Conservation (phyloP, 371 early-diverging fungal species). For the Apophysomyces elegans region DNA sequence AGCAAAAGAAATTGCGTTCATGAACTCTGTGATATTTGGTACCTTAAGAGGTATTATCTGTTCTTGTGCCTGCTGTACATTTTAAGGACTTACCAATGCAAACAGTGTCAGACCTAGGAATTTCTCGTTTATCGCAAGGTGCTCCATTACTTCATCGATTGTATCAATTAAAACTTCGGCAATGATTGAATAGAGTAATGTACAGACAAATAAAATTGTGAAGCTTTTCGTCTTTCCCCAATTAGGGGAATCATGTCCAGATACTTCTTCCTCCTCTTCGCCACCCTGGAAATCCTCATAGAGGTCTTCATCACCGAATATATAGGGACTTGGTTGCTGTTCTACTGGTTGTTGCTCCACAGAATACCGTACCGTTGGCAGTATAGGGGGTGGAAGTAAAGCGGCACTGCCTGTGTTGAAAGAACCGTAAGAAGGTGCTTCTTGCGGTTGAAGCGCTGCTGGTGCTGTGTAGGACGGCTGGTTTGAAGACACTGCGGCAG, state of each 20-base stretch:
- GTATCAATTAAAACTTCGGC: conserved; percentile 85
- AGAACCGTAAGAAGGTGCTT: not conserved
- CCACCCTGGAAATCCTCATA: conserved; percentile 36
- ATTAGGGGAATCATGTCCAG: conserved; percentile 93
- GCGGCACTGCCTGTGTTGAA: not conserved
- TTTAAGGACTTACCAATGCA: conserved; percentile 66
- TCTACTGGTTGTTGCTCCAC: not conserved
- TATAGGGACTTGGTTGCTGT: conserved; percentile 18
- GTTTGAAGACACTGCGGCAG: not conserved
- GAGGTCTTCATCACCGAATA: conserved; percentile 36
- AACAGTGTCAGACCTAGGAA: conserved; percentile 92
- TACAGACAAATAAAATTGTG: conserved; percentile 81
- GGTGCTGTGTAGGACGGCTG: conserved; percentile 11
- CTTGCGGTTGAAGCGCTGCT: not conserved
- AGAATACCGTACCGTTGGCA: not conserved
- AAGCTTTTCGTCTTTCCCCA: conserved; percentile 87
- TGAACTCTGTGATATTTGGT: conserved; percentile 96
- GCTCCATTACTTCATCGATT: conserved; percentile 74
- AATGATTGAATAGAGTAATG: conserved; percentile 85
- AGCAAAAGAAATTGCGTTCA: conserved; percentile 97
- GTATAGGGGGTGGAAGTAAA: not conserved
- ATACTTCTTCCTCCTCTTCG: conserved; percentile 67
- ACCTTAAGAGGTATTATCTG: conserved; percentile 30
- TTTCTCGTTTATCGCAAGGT: conserved; percentile 78
- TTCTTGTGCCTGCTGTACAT: not conserved